phyloP scores from a whole-genome alignment of 2,329 filamentous ascomycete genomes.

The Aspergillus terreus region DNA sequence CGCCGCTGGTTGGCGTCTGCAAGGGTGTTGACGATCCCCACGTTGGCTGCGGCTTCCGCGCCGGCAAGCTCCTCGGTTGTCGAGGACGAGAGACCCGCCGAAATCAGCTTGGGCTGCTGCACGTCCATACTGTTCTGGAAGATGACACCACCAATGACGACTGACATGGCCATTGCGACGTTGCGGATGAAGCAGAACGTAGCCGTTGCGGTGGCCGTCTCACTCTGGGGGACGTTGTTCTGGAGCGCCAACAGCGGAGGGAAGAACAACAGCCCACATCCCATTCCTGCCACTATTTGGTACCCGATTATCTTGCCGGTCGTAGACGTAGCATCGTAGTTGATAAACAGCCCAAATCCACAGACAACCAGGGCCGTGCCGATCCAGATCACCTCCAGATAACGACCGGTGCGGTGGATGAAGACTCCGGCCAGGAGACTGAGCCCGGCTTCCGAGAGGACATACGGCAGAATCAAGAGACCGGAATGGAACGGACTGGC shows the following conservation, averaged over 20 bases:
- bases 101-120: constrained; percentile 44
- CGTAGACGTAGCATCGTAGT: constrained; percentile 34
- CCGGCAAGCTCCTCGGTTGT: constrained; percentile 34
- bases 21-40: constrained; percentile 41
- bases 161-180: constrained; percentile 63
- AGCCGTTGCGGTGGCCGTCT: constrained; percentile 51
- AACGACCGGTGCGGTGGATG: constrained; percentile 50
- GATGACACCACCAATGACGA: constrained; percentile 73
- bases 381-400: constrained; percentile 44
- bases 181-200: constrained; percentile 59
- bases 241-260: constrained; percentile 58
- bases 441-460: constrained; percentile 42
- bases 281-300: constrained; percentile 50
- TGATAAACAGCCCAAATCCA: constrained; percentile 48
- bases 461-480: constrained; percentile 59
- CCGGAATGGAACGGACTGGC: constrained; percentile 59
- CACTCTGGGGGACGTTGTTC: constrained; percentile 45
- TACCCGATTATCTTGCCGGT: constrained; percentile 45
- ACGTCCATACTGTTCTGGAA: constrained; percentile 61
- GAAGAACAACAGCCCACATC: constrained; percentile 52
- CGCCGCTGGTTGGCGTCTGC: constrained; percentile 33
- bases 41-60: constrained; percentile 45
- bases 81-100: constrained; percentile 36
- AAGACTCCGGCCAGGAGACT: constrained; percentile 47
- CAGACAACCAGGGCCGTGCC: constrained; percentile 42